Evolutionary conservation across 306 rosid genomes (phyloP), one percentile per base, ranked within the genome.

Genomic region (Albizia julibrissin): DNA sequence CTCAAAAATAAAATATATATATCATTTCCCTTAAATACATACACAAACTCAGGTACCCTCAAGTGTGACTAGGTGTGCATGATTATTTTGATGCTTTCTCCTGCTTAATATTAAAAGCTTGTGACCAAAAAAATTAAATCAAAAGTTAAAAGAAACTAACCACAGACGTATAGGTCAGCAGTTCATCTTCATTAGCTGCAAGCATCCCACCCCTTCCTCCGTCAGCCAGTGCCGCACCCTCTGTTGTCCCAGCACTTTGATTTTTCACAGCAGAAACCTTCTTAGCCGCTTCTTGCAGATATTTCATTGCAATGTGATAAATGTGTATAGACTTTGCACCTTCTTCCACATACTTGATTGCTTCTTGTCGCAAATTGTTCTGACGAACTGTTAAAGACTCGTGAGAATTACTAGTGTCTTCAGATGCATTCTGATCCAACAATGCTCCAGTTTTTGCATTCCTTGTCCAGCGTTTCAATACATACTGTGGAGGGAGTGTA

Each of bases 401-500:
- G 39, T 77, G 77, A 70, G 93, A 87, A 85, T 78, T 86, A 50
- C 81, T 86, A 29, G 91, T 87, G 74, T 71, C 56, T 42, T 88
- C 97, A 74, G 92, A 76, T 68, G 86, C 74, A 65, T 27, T 89
- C 73, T 84, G 94, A 84, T 86, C 91, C 74, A 87, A 61, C 82
- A 81, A 78, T 37, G 84, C 78, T 77, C 97, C 98, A 81, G 79
- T 77, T 83, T 89, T 92, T 3, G 97, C 97, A 86, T 88, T 86
- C 81, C 91, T 89, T 44, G 98, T 95, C 98, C 97, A 94, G 54
- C 97, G 95, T 77, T 90, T 90, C 87, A 94, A 83, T 71, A 92
- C 87, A 81, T 91, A 94, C 18, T 89, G 90, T 54, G 98, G 83
- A 56, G 98, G 98, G 89, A 94, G 94, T 62, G 89, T 91, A 68